Evolutionary conservation across 1,284 basidiomycete species (phyloP).

Genomic region (Stygiomarasmius scandens): DNA sequence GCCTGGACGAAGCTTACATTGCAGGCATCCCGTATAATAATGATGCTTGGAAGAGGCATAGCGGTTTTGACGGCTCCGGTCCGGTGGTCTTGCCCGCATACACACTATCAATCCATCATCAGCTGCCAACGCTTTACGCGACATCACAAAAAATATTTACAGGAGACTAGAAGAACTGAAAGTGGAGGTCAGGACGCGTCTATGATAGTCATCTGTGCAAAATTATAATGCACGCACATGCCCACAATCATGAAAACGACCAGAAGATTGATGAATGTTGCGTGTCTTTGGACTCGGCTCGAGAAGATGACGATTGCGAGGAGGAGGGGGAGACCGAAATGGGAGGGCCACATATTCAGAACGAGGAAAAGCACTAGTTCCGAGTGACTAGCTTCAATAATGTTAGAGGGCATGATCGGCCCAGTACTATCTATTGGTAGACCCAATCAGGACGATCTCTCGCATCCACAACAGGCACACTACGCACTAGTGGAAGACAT

Average conservation of each 20-base stretch:
- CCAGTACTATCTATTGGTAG: neutral
- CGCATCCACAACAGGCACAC: neutral
- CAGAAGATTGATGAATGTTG: slow-evolving; percentile 50
- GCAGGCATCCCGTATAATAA: slow-evolving; percentile 51
- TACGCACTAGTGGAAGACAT: slow-evolving; percentile 3
- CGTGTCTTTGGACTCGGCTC: slow-evolving; percentile 45
- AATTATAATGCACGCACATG: slow-evolving; percentile 33
- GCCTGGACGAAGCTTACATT: slow-evolving; percentile 34
- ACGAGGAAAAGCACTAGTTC: slow-evolving; percentile 45
- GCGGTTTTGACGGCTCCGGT: slow-evolving; percentile 43
- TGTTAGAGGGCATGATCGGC: slow-evolving; percentile 30
- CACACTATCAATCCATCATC: slow-evolving; percentile 29
- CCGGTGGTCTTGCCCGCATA: slow-evolving; percentile 45
- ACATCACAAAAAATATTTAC: slow-evolving; percentile 24
- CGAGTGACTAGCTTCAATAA: slow-evolving; percentile 42
- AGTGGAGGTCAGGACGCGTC: neutral
- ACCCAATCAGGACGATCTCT: neutral
- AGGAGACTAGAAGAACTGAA: slow-evolving; percentile 36
- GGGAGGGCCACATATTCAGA: slow-evolving; percentile 52
- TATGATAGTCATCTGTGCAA: slow-evolving; percentile 9
- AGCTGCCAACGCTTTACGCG: slow-evolving; percentile 6
- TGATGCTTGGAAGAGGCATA: slow-evolving; percentile 51
- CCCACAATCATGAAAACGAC: slow-evolving; percentile 46
- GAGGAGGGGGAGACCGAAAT: slow-evolving; percentile 48
- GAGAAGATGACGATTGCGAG: slow-evolving; percentile 41